Evolutionary conservation across 805 yeast species (phyloP).

Genomic region (Scheffersomyces coipomensis): DNA sequence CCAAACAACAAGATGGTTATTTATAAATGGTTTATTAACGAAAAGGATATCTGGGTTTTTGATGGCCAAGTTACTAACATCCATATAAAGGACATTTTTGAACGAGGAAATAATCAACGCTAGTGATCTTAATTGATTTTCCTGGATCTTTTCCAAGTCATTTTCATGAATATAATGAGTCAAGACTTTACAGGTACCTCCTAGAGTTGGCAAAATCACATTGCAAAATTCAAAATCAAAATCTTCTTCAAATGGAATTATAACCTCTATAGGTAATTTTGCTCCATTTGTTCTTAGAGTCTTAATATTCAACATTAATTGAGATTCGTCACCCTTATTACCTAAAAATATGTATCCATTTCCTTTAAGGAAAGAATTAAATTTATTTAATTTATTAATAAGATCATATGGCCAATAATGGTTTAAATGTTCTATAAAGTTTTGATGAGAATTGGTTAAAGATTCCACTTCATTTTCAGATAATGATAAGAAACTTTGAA

Average conservation of each 20-base stretch:
- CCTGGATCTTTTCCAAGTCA: constrained; percentile 35
- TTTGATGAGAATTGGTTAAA: constrained; percentile 17
- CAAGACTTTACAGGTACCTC: constrained; percentile 12
- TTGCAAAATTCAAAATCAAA: constrained; percentile 44
- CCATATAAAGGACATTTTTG: constrained; percentile 41
- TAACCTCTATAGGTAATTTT: constrained; percentile 43
- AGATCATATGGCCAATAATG: constrained; percentile 14
- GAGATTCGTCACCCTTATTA: constrained; percentile 26
- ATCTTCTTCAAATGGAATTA: constrained; percentile 37
- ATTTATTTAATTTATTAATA: too few relatives aligned
- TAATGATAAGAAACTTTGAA: constrained; percentile 17
- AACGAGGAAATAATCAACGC: constrained; percentile 58
- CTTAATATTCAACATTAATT: constrained; percentile 3
- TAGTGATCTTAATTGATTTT: constrained; percentile 45
- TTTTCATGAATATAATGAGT: constrained; percentile 43
- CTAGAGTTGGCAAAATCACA: constrained; percentile 3
- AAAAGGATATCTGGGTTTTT: constrained; percentile 41
- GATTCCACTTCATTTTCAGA: constrained; percentile 14
- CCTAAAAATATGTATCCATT: constrained; percentile 37
- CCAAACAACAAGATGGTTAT: constrained; percentile 48
- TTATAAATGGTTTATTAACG: constrained; percentile 42
- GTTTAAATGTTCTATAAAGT: constrained; percentile 17
- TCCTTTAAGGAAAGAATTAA: constrained; percentile 31
- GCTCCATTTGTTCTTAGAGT: constrained; percentile 30
- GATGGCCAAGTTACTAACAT: constrained; percentile 45